A percentile compares a stretch with the other conserved stretches of the same genome.
Evolutionary conservation across 495 filamentous ascomycete genomes (phyloP).

Genomic region (Xylaria curta): DNA sequence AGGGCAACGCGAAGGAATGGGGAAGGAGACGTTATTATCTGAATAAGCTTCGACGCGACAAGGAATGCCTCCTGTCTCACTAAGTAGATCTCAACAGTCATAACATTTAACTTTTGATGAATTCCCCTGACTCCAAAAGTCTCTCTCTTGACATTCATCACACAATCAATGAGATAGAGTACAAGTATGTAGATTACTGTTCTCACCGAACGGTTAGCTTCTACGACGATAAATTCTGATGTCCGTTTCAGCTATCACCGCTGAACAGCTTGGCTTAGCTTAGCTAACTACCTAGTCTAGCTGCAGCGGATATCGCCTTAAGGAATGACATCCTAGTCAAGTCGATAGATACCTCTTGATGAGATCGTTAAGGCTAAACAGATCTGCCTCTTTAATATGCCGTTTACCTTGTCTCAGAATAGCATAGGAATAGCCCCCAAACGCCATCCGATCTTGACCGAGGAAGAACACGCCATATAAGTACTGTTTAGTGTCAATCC

Average conservation of each 20-base stretch:
- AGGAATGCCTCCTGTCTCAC: constrained; percentile 8
- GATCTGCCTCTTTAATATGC: constrained; percentile 10
- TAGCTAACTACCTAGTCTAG: neutral
- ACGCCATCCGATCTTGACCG: neutral
- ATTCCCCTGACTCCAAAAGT: neutral
- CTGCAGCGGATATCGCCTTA: neutral
- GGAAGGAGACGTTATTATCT: constrained; percentile 6
- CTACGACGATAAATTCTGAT: neutral
- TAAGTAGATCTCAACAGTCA: constrained; percentile 8
- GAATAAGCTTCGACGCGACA: constrained; percentile 13
- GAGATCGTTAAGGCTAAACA: constrained; percentile 5
- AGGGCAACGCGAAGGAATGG: constrained; percentile 3
- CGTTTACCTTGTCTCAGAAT: constrained; percentile 9
- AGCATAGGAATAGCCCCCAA: constrained; percentile 1
- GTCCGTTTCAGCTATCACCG: constrained; percentile 18
- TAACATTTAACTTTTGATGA: neutral
- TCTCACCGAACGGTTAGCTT: neutral
- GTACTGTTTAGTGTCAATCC: neutral
- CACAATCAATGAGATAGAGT: neutral
- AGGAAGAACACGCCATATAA: neutral
- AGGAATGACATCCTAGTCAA: constrained; percentile 21
- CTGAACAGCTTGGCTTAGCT: neutral
- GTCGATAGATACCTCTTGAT: neutral
- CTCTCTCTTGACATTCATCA: neutral
- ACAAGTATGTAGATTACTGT: constrained; percentile 19